A percentile compares a stretch with the other conserved stretches of the same genome.
Evolutionary conservation across 495 filamentous ascomycete genomes (phyloP).

Genomic region (Aspergillus conjunctus): DNA sequence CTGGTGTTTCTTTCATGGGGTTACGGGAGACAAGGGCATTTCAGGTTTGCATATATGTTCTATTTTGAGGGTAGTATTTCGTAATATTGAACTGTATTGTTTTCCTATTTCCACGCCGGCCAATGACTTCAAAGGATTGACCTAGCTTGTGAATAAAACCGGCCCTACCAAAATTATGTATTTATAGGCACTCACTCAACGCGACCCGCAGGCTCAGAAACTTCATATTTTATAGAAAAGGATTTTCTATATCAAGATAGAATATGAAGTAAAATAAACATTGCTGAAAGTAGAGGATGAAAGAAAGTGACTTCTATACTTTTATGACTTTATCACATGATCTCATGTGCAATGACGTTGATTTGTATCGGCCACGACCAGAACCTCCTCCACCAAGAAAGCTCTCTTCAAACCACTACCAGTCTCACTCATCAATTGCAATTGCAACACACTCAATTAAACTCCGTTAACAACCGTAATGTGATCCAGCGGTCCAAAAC

Average conservation of each 20-base stretch:
- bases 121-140: too few relatives aligned
- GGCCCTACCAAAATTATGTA: too few relatives aligned
- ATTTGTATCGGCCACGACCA: not conserved
- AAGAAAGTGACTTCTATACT: not conserved
- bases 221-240: too few relatives aligned
- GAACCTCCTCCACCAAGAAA: not conserved
- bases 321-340: constrained; percentile 18
- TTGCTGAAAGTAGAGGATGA: too few relatives aligned
- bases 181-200: not conserved
- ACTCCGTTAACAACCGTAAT: not conserved
- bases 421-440: constrained; percentile 5
- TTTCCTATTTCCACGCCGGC: not conserved
- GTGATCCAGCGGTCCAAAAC: not conserved
- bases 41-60: constrained; percentile 2
- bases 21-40: not conserved
- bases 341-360: constrained; percentile 13
- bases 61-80: not conserved
- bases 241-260: too few relatives aligned
- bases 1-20: not conserved
- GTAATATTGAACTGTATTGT: not conserved
- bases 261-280: too few relatives aligned
- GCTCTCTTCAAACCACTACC: not conserved
- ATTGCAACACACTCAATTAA: not conserved
- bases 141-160: too few relatives aligned
- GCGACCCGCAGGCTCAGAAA: too few relatives aligned